Evolutionary conservation across 768 basidiomycete species (phyloP).

Genomic region (Lactarius psammicola): DNA sequence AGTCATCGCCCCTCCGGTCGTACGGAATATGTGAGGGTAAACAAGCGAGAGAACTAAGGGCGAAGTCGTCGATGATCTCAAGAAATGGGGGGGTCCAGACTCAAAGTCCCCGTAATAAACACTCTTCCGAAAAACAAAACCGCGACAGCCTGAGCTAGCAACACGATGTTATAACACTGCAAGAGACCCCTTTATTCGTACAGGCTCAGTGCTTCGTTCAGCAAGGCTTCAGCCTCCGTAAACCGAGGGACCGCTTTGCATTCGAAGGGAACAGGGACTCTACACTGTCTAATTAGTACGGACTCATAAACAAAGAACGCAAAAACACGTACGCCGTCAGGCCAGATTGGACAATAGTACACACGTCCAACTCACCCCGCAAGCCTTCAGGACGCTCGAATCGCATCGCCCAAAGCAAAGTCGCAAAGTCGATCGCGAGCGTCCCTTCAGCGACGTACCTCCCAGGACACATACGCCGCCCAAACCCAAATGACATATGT

Average conservation of each 20-base stretch:
- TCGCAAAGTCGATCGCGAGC: conserved; percentile 36
- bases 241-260: conserved; percentile 25
- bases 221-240: conserved; percentile 4
- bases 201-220: background rate
- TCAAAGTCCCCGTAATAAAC: too few species aligned
- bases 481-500: conserved; percentile 33
- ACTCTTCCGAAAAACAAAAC: too few species aligned
- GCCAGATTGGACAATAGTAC: background rate
- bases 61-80: too few species aligned
- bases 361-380: conserved; percentile 6
- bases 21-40: too few species aligned
- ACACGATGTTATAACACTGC: background rate
- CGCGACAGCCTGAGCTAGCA: too few species aligned
- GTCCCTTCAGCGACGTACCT: conserved; percentile 34
- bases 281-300: background rate
- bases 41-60: too few species aligned
- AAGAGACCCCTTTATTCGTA: background rate
- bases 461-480: conserved; percentile 37
- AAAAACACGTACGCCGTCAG: conserved; percentile 17
- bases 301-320: background rate
- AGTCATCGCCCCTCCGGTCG: too few species aligned
- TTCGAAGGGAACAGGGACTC: conserved; percentile 20
- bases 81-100: conserved; percentile 17
- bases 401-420: conserved; percentile 32
- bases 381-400: conserved; percentile 18